Base-by-base conservation (phyloP, 306 rosid species). In the Vigna hirtella region DNA sequence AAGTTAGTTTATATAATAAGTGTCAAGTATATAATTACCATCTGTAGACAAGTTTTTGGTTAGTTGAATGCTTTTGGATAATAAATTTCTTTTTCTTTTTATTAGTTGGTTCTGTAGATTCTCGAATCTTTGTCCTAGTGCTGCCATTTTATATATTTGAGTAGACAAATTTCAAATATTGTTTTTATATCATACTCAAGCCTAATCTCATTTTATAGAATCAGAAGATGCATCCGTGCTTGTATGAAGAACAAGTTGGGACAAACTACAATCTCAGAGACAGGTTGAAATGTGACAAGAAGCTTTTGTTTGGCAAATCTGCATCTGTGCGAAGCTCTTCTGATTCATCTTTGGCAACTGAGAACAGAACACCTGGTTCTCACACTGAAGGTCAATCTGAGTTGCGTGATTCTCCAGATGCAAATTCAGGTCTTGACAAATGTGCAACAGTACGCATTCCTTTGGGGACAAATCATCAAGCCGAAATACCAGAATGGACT, bases 181-280 rank as follows among this genome's bases (percentile, higher is more conserved):
- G 55, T 66, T 52, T 16, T 79, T 45, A 57, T 63, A 71, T 52
- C 20, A 17, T 58, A 61, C 61, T 40, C 55, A 71, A 80, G n/a
- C 12, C 51, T 45, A 83, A 9, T 76, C 22, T 61, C n/a, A 59
- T 78, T 78, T 88, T 89, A 87, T 82, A 90, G 90, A 85, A 28
- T 75, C 89, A 84, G 83, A 87, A 79, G 87, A 90, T 90, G 95
- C 93, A 90, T 74, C 97, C 97, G 71, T 72, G 75, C 88, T 69
- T 89, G 86, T 95, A 91, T 34, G 92, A 91, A 43, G 93, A 89
- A 67, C 82, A 79, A 2, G 79, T 9, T 68, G 84, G 79, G 72
- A 58, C 89, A 12, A 17, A 62, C 42, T 93, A 95, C 90, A 89
- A 88, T 76, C 86, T 95, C 18, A 85, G 96, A 79, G 87, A 92